Evolutionary conservation across 2,329 filamentous ascomycete species (phyloP).

Genomic region (Mycogone perniciosa): DNA sequence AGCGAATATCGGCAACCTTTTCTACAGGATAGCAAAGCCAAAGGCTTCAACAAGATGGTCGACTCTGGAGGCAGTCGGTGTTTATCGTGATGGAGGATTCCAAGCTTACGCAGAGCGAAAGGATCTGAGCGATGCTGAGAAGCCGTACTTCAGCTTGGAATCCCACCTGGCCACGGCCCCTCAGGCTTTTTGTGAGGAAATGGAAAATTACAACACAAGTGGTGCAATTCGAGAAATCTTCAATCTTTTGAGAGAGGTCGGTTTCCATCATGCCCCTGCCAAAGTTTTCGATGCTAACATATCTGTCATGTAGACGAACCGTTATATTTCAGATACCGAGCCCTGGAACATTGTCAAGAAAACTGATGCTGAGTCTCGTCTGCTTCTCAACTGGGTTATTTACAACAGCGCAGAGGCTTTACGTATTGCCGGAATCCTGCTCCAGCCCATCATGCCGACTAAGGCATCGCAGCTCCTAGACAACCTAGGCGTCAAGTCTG

Average conservation of each 20-base stretch:
- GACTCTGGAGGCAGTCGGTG: conserved; percentile 49
- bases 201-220: conserved; percentile 60
- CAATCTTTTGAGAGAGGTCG: conserved; percentile 53
- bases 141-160: conserved; percentile 23
- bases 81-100: conserved; percentile 23
- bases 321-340: conserved; percentile 48
- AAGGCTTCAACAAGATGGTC: conserved; percentile 55
- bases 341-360: conserved; percentile 60
- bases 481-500: conserved; percentile 62
- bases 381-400: conserved; percentile 52
- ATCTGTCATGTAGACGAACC: conserved; percentile 29
- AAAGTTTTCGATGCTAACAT: no score
- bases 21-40: conserved; percentile 61
- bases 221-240: conserved; percentile 60
- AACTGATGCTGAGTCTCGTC: conserved; percentile 26
- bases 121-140: neutral
- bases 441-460: conserved; percentile 85
- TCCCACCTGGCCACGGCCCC: conserved; percentile 17
- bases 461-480: conserved; percentile 70
- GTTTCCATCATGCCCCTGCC: neutral
- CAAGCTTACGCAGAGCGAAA: conserved; percentile 1
- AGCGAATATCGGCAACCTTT: conserved; percentile 72
- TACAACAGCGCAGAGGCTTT: conserved; percentile 70
- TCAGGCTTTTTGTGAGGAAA: conserved; percentile 39
- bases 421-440: conserved; percentile 71